Evolutionary conservation across 176 grass and related monocot genomes (phyloP), one percentile per base, ranked within the genome.

Genomic region (Oryza brachyantha): DNA sequence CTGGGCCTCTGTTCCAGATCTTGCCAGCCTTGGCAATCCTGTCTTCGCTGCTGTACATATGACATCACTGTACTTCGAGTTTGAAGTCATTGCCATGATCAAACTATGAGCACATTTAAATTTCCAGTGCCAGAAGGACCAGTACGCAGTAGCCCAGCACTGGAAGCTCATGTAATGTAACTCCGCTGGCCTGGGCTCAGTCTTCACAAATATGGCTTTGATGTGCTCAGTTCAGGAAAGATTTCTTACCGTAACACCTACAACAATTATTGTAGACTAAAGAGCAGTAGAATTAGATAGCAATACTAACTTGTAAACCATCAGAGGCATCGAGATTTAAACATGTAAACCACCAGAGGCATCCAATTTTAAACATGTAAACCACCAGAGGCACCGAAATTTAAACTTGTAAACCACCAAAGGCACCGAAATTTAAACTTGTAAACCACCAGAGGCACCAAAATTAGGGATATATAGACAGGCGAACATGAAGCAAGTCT

Each of bases 381-480:
- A 35, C 78, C 61, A 79, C 65, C 54, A 41, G 69, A 52, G 31
- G 31, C 31, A 32, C 31, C 31, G 4, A 32, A 32, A 32, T 32
- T 32, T 32, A 32, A 32, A 32, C 31, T 32, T 32, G 4, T 32
- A 32, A 32, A 32, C 31, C 31, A 32, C 31, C 31, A 32, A 4
- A 32, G 1, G 31, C 31, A 32, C 31, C 31, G 4, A 32, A 32
- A 32, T 32, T 32, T 32, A 32, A 39, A 48, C 6, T 45, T 65
- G 75, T 65, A 46, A 68, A 35, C 78, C 61, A 79, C 65, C 54
- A 41, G 69, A 52, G 52, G 59, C 59, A 54, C 41, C 55, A 80
- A 66, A 73, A 79, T 59, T 66, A 80, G 41, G 50, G 75, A 45
- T 62, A 74, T 86, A 79, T 83, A 75, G 76, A 82, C 81, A 90